Conservation (phyloP, 352 stramenopile species). For the Globisporangium barbulae region DNA sequence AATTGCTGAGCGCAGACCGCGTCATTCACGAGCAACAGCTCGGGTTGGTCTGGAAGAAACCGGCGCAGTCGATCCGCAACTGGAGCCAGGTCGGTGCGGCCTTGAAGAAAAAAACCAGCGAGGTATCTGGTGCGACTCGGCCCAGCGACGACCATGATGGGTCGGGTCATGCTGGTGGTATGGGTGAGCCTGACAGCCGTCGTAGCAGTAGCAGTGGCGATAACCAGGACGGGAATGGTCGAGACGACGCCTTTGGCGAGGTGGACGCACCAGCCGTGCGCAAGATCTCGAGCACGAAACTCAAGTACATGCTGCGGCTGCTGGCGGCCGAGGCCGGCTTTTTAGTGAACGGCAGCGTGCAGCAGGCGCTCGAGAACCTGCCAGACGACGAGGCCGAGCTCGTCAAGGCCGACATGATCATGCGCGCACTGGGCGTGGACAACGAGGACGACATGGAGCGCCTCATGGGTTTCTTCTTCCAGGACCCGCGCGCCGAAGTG, state of each 20-base stretch:
- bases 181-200: not conserved
- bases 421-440: conserved; percentile 81
- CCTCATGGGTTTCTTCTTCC: conserved; percentile 77
- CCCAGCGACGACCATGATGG: conserved; percentile 10
- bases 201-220: not conserved
- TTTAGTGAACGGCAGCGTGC: conserved; percentile 77
- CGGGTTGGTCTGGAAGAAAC: conserved; percentile 74
- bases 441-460: conserved; percentile 85
- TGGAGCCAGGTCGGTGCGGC: conserved; percentile 38
- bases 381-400: conserved; percentile 77
- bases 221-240: conserved; percentile 12
- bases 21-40: conserved; percentile 91
- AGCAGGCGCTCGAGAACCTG: conserved; percentile 72
- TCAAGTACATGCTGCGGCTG: conserved; percentile 89
- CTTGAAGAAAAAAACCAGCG: conserved; percentile 28
- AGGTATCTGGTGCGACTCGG: conserved; percentile 3
- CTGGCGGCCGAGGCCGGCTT: conserved; percentile 86
- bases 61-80: conserved; percentile 45
- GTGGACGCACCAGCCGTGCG: conserved; percentile 37
- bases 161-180: not conserved
- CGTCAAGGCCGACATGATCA: conserved; percentile 86
- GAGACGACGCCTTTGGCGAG: conserved; percentile 47
- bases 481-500: conserved; percentile 60
- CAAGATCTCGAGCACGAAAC: conserved; percentile 75
- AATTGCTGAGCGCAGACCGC: conserved; percentile 85